Percentiles rank a stretch among this genome's conserved stretches.
These are phyloP conservation scores for Aurantiochytrium sp. DNA, from an alignment of 108 stramenopile species.

Conservation along the genomic window DNA sequence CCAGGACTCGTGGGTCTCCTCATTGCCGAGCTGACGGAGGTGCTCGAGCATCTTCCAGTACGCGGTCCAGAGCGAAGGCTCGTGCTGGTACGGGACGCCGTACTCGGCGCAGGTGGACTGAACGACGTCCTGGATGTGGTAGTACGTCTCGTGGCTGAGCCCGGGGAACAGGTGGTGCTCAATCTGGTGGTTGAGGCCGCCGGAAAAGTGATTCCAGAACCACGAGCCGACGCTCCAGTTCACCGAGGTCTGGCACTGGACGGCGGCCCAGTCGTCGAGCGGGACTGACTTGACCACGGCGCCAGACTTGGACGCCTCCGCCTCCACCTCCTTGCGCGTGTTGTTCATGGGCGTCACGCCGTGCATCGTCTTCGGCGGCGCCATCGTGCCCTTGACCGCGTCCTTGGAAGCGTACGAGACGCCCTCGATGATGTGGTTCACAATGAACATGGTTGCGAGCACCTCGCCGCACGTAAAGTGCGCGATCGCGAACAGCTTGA, in stretches of 20 bases:
- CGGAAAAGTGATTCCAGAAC: constrained; percentile 71
- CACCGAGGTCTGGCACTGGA: constrained; percentile 72
- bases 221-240: constrained; percentile 69
- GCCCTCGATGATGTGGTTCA: constrained; percentile 66
- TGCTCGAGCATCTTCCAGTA: constrained; percentile 74
- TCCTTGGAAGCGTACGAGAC: constrained; percentile 54
- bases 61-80: constrained; percentile 71
- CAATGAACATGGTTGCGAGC: constrained; percentile 65
- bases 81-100: constrained; percentile 68
- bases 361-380: constrained; percentile 25
- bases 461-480: constrained; percentile 61
- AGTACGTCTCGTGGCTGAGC: constrained; percentile 66
- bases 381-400: background rate
- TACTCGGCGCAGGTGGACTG: constrained; percentile 57
- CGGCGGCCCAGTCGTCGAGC: constrained; percentile 70
- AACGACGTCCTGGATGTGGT: constrained; percentile 58
- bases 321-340: constrained; percentile 26
- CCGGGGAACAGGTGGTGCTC: constrained; percentile 81
- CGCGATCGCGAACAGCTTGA: constrained; percentile 51
- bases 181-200: constrained; percentile 79
- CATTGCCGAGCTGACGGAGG: constrained; percentile 66
- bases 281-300: constrained; percentile 34
- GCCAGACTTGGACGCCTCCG: constrained; percentile 35
- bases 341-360: constrained; percentile 59
- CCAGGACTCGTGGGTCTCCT: constrained; percentile 49